Conservation (phyloP, 2,329 filamentous ascomycete genomes). For the Cercospora sojina region DNA sequence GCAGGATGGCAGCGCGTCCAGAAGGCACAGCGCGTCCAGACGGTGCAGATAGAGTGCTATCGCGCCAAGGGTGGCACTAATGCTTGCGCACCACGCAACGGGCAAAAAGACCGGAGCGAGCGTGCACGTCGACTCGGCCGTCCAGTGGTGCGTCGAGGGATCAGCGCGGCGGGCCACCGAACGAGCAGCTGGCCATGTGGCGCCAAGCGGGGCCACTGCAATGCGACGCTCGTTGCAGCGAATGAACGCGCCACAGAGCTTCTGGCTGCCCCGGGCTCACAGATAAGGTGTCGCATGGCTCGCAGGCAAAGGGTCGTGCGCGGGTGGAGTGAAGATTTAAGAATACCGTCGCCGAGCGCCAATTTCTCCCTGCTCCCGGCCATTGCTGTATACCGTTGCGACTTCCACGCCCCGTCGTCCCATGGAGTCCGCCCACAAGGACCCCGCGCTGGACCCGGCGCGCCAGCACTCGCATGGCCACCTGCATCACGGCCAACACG, state of each 20-base stretch:
- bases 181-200: conserved; percentile 2
- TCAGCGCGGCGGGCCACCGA: conserved; percentile 13
- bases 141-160: neutral
- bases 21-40: neutral
- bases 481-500: conserved; percentile 39
- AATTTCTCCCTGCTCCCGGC: neutral
- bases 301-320: conserved; percentile 1
- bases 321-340: conserved; percentile 12
- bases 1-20: neutral
- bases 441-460: conserved; percentile 41
- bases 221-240: conserved; percentile 13
- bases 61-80: conserved; percentile 11
- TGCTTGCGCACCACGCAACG: conserved; percentile 10
- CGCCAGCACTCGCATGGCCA: conserved; percentile 44
- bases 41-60: conserved; percentile 13
- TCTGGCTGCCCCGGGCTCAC: conserved; percentile 3
- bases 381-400: neutral
- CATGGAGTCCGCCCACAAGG: conserved; percentile 23
- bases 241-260: conserved; percentile 7
- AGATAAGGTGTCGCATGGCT: conserved; percentile 21
- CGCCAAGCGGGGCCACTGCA: conserved; percentile 16
- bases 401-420: neutral
- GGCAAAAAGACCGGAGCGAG: conserved; percentile 13
- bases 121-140: conserved; percentile 4
- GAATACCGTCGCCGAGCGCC: conserved; percentile 2